Evolutionary conservation across 306 rosid species (phyloP), one percentile per base, ranked within the genome.

Genomic region (Acacia acuminata): DNA sequence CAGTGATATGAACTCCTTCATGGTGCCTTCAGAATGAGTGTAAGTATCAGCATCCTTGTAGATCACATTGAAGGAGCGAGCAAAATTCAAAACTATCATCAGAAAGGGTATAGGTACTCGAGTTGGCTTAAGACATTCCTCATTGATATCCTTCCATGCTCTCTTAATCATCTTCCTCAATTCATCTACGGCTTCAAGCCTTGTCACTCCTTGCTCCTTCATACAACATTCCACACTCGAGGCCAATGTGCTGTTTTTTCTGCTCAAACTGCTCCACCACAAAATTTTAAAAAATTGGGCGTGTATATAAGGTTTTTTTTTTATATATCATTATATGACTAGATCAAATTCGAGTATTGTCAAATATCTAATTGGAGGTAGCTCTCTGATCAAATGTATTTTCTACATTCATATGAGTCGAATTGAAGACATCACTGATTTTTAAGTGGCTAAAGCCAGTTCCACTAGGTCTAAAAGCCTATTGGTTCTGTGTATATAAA

Each of bases 191-290:
- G 83, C 73, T 25, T 83, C 78, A 65, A 76, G 70, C 7, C 77
- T 75, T 22, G 71, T 25, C 3, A 48, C 68, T 27, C 77, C 48
- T 1, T 81, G 64, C 2, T 81, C 50, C 38, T 5, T 47, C 83
- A 66, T 85, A 75, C 56, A 77, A 17, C 88, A 85, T 30, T 81
- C 83, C 11, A 76, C 67, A 0, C 51, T 11, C 2, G 81, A 81
- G 0, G 44, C 67, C n/a, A 1, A 38, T 5, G 45, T 78, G 81
- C 0, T 50, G 77, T 75, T 77, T 65, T 55, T 84, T 25, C 19
- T 27, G 71, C 51, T 82, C 81, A 53, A 51, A 40, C 84, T 75
- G 75, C 32, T 40, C 19, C 17, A 27, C 7, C 0, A 63, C 19
- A 27, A 14, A 25, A 0, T 38, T 0, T 38, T n/a, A n/a, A n/a